Evolutionary conservation across 2,329 filamentous ascomycete genomes (phyloP).

Genomic region (Nothophoma quercina): DNA sequence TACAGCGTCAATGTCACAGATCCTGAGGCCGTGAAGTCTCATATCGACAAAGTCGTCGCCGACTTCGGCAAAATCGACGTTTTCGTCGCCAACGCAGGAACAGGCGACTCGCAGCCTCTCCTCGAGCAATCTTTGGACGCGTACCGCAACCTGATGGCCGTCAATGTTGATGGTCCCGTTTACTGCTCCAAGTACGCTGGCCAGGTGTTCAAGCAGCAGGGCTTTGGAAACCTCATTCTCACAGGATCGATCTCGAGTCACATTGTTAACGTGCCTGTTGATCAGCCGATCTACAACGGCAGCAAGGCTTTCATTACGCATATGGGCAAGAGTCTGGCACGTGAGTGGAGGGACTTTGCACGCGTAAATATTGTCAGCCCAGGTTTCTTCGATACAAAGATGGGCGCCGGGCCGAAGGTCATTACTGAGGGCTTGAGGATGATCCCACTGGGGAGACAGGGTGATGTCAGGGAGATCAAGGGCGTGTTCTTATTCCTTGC

Average conservation of each 20-base stretch:
- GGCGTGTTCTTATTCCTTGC: constrained; percentile 81
- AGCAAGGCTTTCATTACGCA: constrained; percentile 71
- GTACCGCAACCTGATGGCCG: constrained; percentile 68
- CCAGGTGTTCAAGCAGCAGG: constrained; percentile 52
- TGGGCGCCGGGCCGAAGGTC: constrained; percentile 67
- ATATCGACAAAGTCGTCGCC: constrained; percentile 66
- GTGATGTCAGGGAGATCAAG: constrained; percentile 76
- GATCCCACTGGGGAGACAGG: constrained; percentile 79
- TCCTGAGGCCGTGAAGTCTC: constrained; percentile 61
- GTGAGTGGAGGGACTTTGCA: constrained; percentile 73
- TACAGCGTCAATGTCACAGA: constrained; percentile 68
- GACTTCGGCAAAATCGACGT: constrained; percentile 74
- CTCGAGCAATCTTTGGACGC: constrained; percentile 66
- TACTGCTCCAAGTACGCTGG: constrained; percentile 55
- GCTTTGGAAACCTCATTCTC: constrained; percentile 67
- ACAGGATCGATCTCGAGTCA: constrained; percentile 71
- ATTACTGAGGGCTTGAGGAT: constrained; percentile 73
- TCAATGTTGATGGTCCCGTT: constrained; percentile 72
- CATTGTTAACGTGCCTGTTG: constrained; percentile 81
- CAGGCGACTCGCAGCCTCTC: constrained; percentile 63
- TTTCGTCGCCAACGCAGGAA: constrained; percentile 73
- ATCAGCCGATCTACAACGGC: constrained; percentile 57
- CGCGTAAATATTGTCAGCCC: constrained; percentile 71
- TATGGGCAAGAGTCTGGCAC: constrained; percentile 66
- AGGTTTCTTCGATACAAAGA: constrained; percentile 70